These are phyloP conservation scores for Stenocarpella maydis DNA, from an alignment of 2,329 filamentous ascomycete genomes.

Conservation along the genomic window DNA sequence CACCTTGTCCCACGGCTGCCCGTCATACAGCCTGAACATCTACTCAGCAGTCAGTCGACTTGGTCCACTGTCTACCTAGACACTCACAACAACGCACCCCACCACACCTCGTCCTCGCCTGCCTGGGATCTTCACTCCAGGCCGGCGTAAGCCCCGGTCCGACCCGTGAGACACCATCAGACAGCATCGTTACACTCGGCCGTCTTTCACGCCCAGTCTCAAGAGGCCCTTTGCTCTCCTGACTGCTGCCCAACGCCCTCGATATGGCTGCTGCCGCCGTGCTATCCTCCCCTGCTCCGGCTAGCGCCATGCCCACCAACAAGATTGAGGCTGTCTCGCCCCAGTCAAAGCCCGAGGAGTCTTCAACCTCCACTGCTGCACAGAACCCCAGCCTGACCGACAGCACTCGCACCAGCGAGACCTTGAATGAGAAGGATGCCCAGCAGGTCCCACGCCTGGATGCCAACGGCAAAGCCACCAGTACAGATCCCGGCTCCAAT, in stretches of 20 bases:
- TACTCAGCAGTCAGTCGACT: background rate
- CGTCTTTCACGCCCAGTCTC: background rate
- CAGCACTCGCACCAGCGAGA: conserved; percentile 47
- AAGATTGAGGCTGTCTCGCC: background rate
- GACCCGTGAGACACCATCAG: conserved; percentile 12
- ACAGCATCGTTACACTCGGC: conserved; percentile 5
- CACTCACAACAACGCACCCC: background rate
- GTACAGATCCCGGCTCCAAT: conserved; percentile 29
- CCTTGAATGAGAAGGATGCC: conserved; percentile 43
- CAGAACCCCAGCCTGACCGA: conserved; percentile 38
- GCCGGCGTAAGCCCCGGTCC: background rate
- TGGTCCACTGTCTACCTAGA: background rate
- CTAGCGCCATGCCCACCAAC: conserved; percentile 1
- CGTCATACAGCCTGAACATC: background rate
- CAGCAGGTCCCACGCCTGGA: conserved; percentile 31
- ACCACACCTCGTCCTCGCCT: background rate
- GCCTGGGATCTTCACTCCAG: background rate
- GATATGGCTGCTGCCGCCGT: conserved; percentile 33
- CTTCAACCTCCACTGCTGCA: conserved; percentile 4
- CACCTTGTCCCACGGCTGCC: background rate
- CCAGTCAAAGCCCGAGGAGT: conserved; percentile 4
- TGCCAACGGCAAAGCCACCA: background rate
- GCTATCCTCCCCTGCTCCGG: background rate
- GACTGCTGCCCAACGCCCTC: background rate
- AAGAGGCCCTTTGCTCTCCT: background rate